Base-by-base conservation (phyloP, 2,329 filamentous ascomycete genomes). In the Alternaria burnsii region DNA sequence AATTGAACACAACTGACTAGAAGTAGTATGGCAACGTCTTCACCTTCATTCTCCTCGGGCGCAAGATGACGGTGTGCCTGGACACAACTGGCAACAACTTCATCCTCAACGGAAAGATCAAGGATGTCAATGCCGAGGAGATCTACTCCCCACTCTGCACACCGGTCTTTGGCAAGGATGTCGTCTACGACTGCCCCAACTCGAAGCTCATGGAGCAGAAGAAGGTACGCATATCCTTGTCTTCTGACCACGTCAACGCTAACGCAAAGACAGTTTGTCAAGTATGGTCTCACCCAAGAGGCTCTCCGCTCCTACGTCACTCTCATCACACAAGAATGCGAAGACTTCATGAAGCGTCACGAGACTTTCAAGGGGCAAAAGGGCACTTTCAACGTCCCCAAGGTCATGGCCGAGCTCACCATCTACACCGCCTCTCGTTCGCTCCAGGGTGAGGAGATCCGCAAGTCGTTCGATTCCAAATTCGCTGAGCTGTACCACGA, bases 141-240 rank as follows among this genome's bases (percentile, higher is more conserved):
- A 91, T 97, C 66, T 97, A 97, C 81, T 90, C 87, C 56, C 90
- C 91, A 57, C 84, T 97, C 58, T 87, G 85, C 24, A 88, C 86
- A 6, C 87, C 87, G 44, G 87, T 89, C 3, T 97, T 97, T 76
- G 93, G 93, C 68, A 89, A 88, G 71, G 90, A 94, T 81, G 93
- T 97, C 26, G 91, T 96, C 55, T 97, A 96, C 76, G 93, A 96
- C 78, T 95, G 92, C 81, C 92, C 92, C 42, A 96, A 96, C 77
- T 85, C 92, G 59, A 96, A 96, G 81, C 86, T 97, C 75, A 96
- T 97, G 93, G 93, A 97, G 82, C 93, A 97, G 84, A 97, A 97
- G 84, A 95, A 94, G 88, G 91, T 93, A 78, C 64, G 80, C 57
- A 47, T 44, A 18, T 1, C 9, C 5, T 28, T 38, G 3, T 4